Base-by-base conservation (phyloP, 208 protist species). In the Crithidia bombi region DNA sequence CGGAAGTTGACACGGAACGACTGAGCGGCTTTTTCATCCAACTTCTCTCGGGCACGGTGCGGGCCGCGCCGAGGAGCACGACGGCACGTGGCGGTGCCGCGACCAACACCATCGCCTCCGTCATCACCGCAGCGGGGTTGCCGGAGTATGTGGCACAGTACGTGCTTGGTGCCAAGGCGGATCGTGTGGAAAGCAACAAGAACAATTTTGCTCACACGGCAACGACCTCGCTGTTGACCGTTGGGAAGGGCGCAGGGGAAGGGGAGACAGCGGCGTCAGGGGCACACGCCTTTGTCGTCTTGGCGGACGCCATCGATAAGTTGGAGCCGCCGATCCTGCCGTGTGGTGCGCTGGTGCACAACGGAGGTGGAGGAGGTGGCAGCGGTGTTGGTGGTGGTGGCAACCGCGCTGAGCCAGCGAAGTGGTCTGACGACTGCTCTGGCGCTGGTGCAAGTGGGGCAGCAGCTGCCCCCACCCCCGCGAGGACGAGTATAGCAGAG, bases 301-400 rank as follows among this genome's bases (percentile, higher is more conserved):
- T 91, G 59, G 26, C 91, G 25, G 89, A 94, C 46, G 89, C 85
- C n/a, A 46, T 94, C 23, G 86, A 92, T 30, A 59, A 23, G 14
- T 61, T 92, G 19, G 51, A 59, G 41, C 47, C 51, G 26, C 59
- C 72, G 14, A 75, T 86, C n/a, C 59, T 47, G 41, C 89, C 89
- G 14, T 94, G 89, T 49, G 52, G 38, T 2, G 83, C 80, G 26
- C 70, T 94, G 33, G 75, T 85, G 38, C 65, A 65, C 28, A 68
- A 69, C 3, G 43, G 59, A 3, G 68, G 69, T 10, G 79, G 69
- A 6, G 83, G 79, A 17, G 35, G 41, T 5, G 79, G 62, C 61
- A 70, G 85, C 26, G 26, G 28, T 35, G 14, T 30, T 17, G 23
- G 47, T 3, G 82, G 62, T 17, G 23, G 47, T 3, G 82, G 62